Percentiles rank a stretch among this genome's conserved stretches.
Evolutionary conservation across 208 protist genomes (phyloP).

Genomic region (Trypanosomatidae sp.): DNA sequence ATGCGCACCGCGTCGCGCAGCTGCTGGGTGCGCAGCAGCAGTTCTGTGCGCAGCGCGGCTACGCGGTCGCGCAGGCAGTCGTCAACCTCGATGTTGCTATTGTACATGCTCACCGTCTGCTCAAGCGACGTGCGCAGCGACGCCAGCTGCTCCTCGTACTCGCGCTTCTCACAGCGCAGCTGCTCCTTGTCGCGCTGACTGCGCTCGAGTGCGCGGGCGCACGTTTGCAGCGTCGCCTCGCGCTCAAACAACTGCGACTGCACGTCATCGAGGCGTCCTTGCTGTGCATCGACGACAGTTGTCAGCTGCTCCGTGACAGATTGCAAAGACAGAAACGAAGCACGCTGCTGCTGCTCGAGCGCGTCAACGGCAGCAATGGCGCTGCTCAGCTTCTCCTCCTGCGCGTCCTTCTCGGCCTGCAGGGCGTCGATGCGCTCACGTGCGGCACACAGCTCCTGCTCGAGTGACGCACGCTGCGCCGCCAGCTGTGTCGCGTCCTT

Average conservation of each 20-base stretch:
- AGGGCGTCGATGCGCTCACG: background rate
- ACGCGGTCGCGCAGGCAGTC: background rate
- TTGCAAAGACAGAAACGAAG: constrained; percentile 6
- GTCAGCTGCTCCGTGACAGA: constrained; percentile 8
- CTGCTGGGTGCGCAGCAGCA: no score
- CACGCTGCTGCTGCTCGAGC: constrained; percentile 4
- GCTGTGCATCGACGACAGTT: background rate
- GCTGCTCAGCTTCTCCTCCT: background rate
- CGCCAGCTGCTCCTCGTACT: constrained; percentile 2
- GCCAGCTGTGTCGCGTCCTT: background rate
- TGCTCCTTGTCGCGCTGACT: constrained; percentile 3
- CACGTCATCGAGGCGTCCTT: background rate
- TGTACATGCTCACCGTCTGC: constrained; percentile 3
- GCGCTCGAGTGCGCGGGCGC: no score
- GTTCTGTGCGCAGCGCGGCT: background rate
- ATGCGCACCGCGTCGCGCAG: no score
- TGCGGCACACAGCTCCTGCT: constrained; percentile 5
- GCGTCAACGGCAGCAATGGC: background rate
- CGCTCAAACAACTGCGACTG: background rate
- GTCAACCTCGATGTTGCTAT: constrained; percentile 3
- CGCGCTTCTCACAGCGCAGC: background rate
- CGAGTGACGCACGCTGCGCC: constrained; percentile 3
- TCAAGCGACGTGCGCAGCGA: background rate
- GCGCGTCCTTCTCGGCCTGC: background rate
- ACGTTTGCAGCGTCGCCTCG: background rate